These are phyloP conservation scores for Pugionium dolabratum DNA, from an alignment of 345 rosid genomes.

Conservation along the genomic window DNA sequence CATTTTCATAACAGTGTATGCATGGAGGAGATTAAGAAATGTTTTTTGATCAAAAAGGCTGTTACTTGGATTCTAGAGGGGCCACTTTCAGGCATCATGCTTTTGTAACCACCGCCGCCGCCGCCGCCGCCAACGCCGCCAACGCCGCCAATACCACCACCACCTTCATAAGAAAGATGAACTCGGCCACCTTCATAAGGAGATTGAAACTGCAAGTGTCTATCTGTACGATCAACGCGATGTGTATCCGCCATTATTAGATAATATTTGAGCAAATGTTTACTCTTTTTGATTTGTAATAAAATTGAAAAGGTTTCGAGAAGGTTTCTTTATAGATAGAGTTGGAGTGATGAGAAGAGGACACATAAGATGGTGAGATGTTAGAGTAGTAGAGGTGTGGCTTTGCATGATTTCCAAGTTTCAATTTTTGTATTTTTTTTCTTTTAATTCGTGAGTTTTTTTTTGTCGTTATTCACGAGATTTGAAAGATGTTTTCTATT, in stretches of 20 bases:
- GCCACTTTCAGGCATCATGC: constrained; percentile 37
- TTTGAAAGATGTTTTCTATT: constrained; percentile 36
- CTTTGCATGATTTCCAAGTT: constrained; percentile 46
- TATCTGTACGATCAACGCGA: constrained; percentile 38
- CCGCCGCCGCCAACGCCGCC: constrained; percentile 7
- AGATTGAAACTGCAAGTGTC: constrained; percentile 36
- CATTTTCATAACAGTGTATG: neutral
- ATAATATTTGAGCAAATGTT: constrained; percentile 4
- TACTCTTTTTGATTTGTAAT: neutral
- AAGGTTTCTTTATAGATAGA: constrained; percentile 28
- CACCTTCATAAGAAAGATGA: constrained; percentile 28
- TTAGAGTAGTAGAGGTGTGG: constrained; percentile 39
- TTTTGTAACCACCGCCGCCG: constrained; percentile 25
- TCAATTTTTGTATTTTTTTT: constrained; percentile 28
- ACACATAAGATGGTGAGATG: constrained; percentile 44
- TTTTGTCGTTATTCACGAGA: constrained; percentile 2
- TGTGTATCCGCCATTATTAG: constrained; percentile 36
- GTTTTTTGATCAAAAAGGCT: neutral
- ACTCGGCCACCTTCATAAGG: constrained; percentile 41
- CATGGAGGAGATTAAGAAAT: constrained; percentile 2
- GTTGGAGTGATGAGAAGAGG: constrained; percentile 32
- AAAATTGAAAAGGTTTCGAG: constrained; percentile 4
- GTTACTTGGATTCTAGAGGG: constrained; percentile 39
- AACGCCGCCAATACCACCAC: neutral
- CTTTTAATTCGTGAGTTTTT: neutral